Percentiles rank a stretch among this genome's conserved stretches.
These are phyloP conservation scores for Serendipita sp. DNA, from an alignment of 768 basidiomycete genomes.

Conservation along the genomic window DNA sequence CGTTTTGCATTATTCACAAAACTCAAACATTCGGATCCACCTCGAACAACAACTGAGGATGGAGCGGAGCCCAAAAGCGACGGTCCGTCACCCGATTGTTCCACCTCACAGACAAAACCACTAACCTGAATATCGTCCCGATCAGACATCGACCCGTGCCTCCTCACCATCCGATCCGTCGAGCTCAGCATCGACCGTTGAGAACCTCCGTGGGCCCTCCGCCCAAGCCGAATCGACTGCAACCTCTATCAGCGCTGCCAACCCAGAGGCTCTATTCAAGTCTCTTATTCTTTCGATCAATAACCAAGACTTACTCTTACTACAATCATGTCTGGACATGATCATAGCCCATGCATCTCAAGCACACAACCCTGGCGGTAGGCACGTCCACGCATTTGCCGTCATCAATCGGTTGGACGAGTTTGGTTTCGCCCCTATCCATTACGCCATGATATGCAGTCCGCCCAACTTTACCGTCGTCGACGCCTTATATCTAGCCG, in stretches of 20 bases:
- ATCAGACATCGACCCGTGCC: not conserved
- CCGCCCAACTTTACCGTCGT: not conserved
- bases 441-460: not conserved
- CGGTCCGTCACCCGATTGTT: not conserved
- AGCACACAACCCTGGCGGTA: not conserved
- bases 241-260: not conserved
- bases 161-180: not conserved
- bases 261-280: not conserved
- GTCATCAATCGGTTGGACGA: not conserved
- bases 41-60: slow-evolving; percentile 1
- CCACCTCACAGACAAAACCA: not conserved
- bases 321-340: not conserved
- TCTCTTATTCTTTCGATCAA: not conserved
- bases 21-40: not conserved
- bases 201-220: not conserved
- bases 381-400: not conserved
- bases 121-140: not conserved
- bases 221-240: not conserved
- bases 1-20: not conserved
- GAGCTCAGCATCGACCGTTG: not conserved
- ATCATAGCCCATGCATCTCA: not conserved
- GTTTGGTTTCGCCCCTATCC: slow-evolving; percentile 1
- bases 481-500: not conserved
- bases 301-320: not conserved
- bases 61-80: not conserved